Evolutionary conservation across 2,329 filamentous ascomycete genomes (phyloP), one percentile per base, ranked within the genome.

Genomic region (Stagonosporopsis vannaccii): DNA sequence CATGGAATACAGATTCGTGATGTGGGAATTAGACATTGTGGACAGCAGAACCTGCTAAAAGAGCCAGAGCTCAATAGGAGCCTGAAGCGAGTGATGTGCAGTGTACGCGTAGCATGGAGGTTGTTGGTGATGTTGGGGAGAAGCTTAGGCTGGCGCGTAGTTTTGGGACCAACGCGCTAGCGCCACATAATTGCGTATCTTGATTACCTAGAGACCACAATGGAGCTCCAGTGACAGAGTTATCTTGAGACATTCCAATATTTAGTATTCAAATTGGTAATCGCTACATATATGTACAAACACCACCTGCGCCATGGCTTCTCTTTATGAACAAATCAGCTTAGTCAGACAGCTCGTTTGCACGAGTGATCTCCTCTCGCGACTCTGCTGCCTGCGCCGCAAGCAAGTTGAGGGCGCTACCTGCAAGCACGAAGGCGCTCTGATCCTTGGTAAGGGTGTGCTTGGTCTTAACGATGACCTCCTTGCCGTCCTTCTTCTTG

Each of bases 371-470:
- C 56, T 71, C 72, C 63, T 75, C 70, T 59, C 63, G 69, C 30
- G 60, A 61, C 58, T 76, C 71, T 33, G 68, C 67, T 11, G 66
- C 74, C 82, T 89, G 89, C 72, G 82, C 81, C 41, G 92, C 90
- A 68, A 99, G 78, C 76, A 98, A 74, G 78, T 99, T 99, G 79
- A 99, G 77, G 37, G 95, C 95, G 76, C 92, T 97, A 3, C 95
- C 95, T 0, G 95, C 95, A 46, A 99, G 81, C 62, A 99, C 91
- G 73, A 98, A 99, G 0, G 85, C 87, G 59, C 91, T 91, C 82
- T 99, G 95, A 75, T 97, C 95, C 79, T 89, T 85, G 73, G 87
- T 96, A 59, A 99, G 83, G 12, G 91, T 91, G 75, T 97, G 94
- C 79, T 87, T 91, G n/a, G 92, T 92, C 43, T 86, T 85, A 56